Conservation (phyloP, 2,329 filamentous ascomycete genomes). For the Coniella vitis region DNA sequence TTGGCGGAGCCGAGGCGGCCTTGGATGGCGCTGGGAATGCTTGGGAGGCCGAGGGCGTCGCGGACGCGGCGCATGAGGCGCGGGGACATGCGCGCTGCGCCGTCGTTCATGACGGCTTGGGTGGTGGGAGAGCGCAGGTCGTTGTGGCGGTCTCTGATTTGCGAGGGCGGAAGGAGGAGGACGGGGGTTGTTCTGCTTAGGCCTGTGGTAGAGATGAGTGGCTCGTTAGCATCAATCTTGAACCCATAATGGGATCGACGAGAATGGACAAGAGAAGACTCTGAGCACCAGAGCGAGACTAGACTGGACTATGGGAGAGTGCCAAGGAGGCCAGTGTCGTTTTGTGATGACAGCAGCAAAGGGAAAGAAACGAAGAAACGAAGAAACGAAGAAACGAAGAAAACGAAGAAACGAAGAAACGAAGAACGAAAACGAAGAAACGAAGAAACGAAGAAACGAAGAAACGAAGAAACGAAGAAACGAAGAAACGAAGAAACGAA, state of each 20-base stretch:
- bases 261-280: too few relatives aligned
- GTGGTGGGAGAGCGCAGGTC: slow-evolving; percentile 34
- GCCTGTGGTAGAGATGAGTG: slow-evolving; percentile 26
- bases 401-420: too few relatives aligned
- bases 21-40: slow-evolving; percentile 59
- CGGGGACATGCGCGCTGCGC: slow-evolving; percentile 59
- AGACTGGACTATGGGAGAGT: too few relatives aligned
- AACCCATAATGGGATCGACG: background rate
- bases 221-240: background rate
- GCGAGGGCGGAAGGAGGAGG: slow-evolving; percentile 34
- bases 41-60: slow-evolving; percentile 39
- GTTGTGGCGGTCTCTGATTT: slow-evolving; percentile 34
- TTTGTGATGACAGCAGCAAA: too few relatives aligned
- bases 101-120: slow-evolving; percentile 60
- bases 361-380: too few relatives aligned
- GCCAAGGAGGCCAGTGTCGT: too few relatives aligned
- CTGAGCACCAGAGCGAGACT: too few relatives aligned
- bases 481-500: too few relatives aligned
- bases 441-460: too few relatives aligned
- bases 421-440: too few relatives aligned
- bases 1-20: slow-evolving; percentile 67
- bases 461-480: too few relatives aligned
- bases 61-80: slow-evolving; percentile 50
- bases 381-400: too few relatives aligned
- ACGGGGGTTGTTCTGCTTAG: slow-evolving; percentile 45